Conservation (phyloP, 129 eudicot genomes). For the Centella asiatica region DNA sequence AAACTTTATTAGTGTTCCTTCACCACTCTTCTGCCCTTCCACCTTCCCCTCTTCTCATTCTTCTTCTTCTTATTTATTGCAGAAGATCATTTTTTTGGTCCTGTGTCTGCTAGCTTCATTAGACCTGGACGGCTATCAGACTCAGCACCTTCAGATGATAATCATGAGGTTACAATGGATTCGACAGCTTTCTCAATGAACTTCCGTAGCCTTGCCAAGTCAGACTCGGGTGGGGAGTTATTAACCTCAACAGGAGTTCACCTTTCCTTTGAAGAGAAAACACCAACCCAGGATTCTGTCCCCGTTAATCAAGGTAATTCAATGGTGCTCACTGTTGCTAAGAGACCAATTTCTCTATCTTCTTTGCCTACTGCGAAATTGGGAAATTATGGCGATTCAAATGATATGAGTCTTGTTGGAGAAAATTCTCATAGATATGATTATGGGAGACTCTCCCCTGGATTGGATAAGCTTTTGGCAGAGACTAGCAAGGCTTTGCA, state of each 20-base stretch:
- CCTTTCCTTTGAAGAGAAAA: slow-evolving; percentile 69
- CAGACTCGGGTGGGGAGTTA: slow-evolving; percentile 68
- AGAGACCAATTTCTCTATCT: slow-evolving; percentile 30
- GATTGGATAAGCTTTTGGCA: slow-evolving; percentile 50
- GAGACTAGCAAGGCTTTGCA: slow-evolving; percentile 39
- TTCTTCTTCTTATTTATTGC: too few species aligned
- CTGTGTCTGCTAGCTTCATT: slow-evolving; percentile 71
- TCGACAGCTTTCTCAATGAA: slow-evolving; percentile 92
- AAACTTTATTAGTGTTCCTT: neutral
- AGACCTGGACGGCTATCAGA: slow-evolving; percentile 54
- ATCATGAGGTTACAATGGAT: slow-evolving; percentile 86
- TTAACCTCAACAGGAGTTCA: slow-evolving; percentile 52
- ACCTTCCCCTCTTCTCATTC: too few species aligned
- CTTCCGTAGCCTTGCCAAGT: slow-evolving; percentile 70
- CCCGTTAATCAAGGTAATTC: slow-evolving; percentile 33
- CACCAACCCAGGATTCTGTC: slow-evolving; percentile 40
- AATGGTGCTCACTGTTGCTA: slow-evolving; percentile 54
- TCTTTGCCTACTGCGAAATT: slow-evolving; percentile 24
- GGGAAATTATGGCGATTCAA: slow-evolving; percentile 36
- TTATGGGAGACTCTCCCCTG: slow-evolving; percentile 66
- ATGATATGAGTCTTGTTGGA: slow-evolving; percentile 86
- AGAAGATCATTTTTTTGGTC: slow-evolving; percentile 83
- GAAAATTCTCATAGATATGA: slow-evolving; percentile 48
- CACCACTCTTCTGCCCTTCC: neutral
- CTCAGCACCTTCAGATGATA: slow-evolving; percentile 54